phyloP scores from a whole-genome alignment of 2,329 filamentous ascomycete species.

The Lasiodiplodia gonubiensis region DNA sequence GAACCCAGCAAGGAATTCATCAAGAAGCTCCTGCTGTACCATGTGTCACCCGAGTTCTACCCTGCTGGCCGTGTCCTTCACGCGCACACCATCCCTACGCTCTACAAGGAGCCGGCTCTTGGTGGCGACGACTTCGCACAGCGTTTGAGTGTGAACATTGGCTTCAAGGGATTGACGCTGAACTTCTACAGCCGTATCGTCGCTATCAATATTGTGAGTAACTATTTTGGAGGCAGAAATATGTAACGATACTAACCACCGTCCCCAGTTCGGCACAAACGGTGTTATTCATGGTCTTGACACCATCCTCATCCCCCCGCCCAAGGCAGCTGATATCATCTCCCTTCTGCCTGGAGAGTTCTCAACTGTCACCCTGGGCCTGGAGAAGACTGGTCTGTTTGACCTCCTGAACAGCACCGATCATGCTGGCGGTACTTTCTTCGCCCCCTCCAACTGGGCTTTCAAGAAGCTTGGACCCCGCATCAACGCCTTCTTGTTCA shows the following conservation, averaged over 20 bases:
- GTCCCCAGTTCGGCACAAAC: conserved; percentile 69
- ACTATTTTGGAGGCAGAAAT: not conserved
- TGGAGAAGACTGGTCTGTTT: conserved; percentile 74
- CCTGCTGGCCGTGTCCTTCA: conserved; percentile 69
- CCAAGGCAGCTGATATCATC: conserved; percentile 68
- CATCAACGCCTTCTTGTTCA: conserved; percentile 87
- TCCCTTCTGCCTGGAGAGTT: conserved; percentile 71
- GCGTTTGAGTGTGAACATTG: conserved; percentile 71
- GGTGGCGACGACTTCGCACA: conserved; percentile 66
- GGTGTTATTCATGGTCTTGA: conserved; percentile 82
- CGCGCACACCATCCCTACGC: conserved; percentile 76
- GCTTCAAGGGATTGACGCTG: conserved; percentile 67
- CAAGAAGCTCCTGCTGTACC: conserved; percentile 74
- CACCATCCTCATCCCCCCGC: conserved; percentile 76
- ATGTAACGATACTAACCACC: not conserved
- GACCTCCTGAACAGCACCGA: conserved; percentile 61
- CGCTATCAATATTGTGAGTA: conserved; percentile 70
- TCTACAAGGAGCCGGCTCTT: conserved; percentile 63
- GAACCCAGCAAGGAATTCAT: conserved; percentile 74
- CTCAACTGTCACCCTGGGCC: conserved; percentile 77
- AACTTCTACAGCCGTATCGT: conserved; percentile 80
- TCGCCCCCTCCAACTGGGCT: conserved; percentile 81
- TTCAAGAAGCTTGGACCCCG: conserved; percentile 74
- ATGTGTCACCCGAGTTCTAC: conserved; percentile 72
- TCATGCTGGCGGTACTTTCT: conserved; percentile 73